Evolutionary conservation across 1,284 basidiomycete species (phyloP), one percentile per base, ranked within the genome.

Genomic region (Tilletia indica): DNA sequence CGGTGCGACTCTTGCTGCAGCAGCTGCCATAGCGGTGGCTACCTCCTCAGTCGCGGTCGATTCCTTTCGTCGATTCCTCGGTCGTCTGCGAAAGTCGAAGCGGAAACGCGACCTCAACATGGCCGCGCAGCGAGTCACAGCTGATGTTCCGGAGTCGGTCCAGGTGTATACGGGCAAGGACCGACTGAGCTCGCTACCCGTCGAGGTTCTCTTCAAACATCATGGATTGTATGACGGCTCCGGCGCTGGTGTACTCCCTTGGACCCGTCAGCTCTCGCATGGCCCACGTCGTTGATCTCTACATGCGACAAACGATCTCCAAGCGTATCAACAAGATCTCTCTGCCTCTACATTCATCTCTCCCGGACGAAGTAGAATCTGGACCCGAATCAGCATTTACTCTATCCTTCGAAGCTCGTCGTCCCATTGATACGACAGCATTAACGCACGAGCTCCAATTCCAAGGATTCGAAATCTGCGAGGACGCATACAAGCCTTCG

Each of bases 401-500:
- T 3, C 61, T 64, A 25, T 38, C 14, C 36, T 64, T 64, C 38
- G 61, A 64, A 64, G 61, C 61, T 14, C 61, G 61, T 19, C 61
- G 61, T 16, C 61, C 61, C 11, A 64, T 64, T 36, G 61, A 64
- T 34, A 39, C 61, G 34, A 64, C 34, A 8, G 61, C 61, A 4
- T 12, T 16, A 3, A 64, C 61, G 34, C 61, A 64, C 61, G 61
- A 64, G 36, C 36, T 64, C 36, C 61, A 21, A 34, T 64, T 64
- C 14, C 9, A 38, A 14, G 12, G 38, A 0, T 64, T 64, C 38
- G 61, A 64, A 39, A 14, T 39, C 5, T 58, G 11, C 25, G 9
- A 64, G 36, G 61, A 64, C 34, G 61, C 56, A 31, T 58, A 31
- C 56, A 58, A 58, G 56, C 25, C 56, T 31, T 58, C 56, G 56